Conservation (phyloP, 129 eudicot species). For the Artemisia annua region DNA sequence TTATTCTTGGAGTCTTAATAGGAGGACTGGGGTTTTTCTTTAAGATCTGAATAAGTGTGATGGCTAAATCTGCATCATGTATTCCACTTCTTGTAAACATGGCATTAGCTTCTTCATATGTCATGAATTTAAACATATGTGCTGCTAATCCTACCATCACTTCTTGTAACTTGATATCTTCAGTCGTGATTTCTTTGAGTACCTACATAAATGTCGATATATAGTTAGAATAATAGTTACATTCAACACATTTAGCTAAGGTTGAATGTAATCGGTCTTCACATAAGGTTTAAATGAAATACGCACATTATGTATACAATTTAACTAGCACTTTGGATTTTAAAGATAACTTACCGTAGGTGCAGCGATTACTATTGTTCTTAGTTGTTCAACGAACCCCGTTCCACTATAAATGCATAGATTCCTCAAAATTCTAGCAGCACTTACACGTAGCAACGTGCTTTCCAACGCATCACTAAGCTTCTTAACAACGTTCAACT, state of each 20-base stretch:
- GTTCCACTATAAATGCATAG: constrained; percentile 64
- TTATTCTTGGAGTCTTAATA: constrained; percentile 61
- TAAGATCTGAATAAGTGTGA: constrained; percentile 45
- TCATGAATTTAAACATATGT: constrained; percentile 64
- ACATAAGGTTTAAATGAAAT: too few species aligned
- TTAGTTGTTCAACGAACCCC: constrained; percentile 49
- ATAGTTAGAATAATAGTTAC: too few species aligned
- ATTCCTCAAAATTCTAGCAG: constrained; percentile 75
- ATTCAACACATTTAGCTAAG: constrained; percentile 12
- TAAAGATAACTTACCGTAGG: constrained; percentile 54
- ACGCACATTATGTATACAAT: too few species aligned
- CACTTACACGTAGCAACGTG: constrained; percentile 59
- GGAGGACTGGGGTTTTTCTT: constrained; percentile 57
- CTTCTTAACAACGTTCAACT: constrained; percentile 34
- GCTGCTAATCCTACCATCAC: constrained; percentile 90
- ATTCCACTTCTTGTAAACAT: constrained; percentile 53
- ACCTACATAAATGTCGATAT: constrained; percentile 50
- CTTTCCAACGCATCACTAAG: constrained; percentile 58
- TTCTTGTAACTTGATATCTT: constrained; percentile 70
- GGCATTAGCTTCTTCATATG: constrained; percentile 43
- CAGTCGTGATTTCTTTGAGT: constrained; percentile 56
- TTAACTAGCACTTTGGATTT: neutral
- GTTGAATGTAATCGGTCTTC: neutral
- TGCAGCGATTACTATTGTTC: constrained; percentile 51
- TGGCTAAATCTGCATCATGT: constrained; percentile 52